These are phyloP conservation scores for Paramecium sexaurelia DNA, from an alignment of 73 alveolate species.

Conservation along the genomic window DNA sequence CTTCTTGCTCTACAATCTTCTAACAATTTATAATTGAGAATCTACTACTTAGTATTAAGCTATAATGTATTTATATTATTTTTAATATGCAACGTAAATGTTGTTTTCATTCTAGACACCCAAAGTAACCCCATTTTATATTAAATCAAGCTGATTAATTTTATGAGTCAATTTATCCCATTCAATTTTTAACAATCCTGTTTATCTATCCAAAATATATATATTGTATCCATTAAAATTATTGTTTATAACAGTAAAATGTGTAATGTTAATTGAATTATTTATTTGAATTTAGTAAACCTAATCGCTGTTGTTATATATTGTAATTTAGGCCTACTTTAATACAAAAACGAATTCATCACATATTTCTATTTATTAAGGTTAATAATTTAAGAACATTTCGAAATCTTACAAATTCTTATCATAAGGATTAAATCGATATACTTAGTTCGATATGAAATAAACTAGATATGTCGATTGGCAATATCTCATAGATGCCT, in stretches of 20 bases:
- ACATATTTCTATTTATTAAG: background rate
- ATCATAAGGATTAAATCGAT: conserved; percentile 8
- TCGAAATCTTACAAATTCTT: background rate
- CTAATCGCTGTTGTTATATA: background rate
- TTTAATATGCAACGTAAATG: background rate
- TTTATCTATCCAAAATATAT: background rate
- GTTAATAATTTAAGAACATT: background rate
- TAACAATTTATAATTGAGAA: background rate
- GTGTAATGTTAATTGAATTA: background rate
- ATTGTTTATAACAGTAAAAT: background rate
- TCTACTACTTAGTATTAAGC: background rate
- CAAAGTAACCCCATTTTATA: background rate
- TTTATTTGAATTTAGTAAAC: background rate
- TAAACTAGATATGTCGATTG: background rate
- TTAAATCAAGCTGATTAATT: background rate
- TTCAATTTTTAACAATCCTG: background rate
- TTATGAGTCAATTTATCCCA: background rate
- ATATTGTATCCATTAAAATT: background rate
- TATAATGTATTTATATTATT: background rate
- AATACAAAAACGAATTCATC: background rate
- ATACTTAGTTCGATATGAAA: background rate
- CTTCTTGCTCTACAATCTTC: background rate
- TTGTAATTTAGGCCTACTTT: background rate
- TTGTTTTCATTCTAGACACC: background rate
- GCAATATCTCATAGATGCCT: background rate